Evolutionary conservation across 1,139 yeast genomes (phyloP).

Genomic region (Taphrina betulina): DNA sequence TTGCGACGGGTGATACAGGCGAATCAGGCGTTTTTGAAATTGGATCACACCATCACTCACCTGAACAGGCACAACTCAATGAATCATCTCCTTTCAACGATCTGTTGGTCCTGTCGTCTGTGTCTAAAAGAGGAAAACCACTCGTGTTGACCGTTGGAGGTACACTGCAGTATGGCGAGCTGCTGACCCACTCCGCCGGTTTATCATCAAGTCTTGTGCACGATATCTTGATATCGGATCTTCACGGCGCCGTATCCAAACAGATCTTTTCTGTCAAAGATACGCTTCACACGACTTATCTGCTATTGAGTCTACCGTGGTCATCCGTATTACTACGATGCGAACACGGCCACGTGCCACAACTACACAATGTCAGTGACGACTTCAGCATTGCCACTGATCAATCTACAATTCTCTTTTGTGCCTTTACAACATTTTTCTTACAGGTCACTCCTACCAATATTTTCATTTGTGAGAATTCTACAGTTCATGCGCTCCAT

Average conservation of each 20-base stretch:
- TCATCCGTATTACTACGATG: background rate
- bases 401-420: background rate
- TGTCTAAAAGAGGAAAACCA: no score
- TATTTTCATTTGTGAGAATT: no score
- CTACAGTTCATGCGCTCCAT: no score
- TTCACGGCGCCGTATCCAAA: background rate
- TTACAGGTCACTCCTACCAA: conserved; percentile 9
- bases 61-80: no score
- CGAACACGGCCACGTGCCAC: background rate
- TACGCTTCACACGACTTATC: background rate
- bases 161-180: no score
- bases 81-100: no score
- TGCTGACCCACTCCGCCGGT: no score
- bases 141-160: no score
- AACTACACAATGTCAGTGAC: background rate
- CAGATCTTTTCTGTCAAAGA: background rate
- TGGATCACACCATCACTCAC: no score
- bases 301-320: conserved; percentile 16
- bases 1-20: conserved; percentile 5
- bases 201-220: no score
- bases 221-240: background rate
- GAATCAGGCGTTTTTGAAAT: conserved; percentile 1
- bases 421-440: background rate
- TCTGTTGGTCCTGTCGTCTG: no score
- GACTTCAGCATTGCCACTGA: background rate